Evolutionary conservation across 305 asterid genomes (phyloP).

Genomic region (Nicotiana rustica): DNA sequence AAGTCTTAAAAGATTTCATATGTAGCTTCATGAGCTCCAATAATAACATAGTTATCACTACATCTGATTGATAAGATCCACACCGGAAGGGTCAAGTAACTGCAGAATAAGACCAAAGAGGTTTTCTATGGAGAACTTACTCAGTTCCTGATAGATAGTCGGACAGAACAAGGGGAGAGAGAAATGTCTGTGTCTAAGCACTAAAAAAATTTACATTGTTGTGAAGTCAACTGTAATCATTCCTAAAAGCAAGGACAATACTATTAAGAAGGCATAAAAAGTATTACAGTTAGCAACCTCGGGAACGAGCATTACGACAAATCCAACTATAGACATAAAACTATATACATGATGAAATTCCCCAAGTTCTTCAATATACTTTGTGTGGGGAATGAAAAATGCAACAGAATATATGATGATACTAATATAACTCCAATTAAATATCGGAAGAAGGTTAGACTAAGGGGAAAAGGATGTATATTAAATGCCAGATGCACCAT

Average conservation of each 20-base stretch:
- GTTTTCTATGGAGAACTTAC: not conserved
- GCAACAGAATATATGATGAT: not conserved
- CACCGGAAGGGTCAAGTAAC: not conserved
- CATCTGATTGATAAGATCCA: conserved; percentile 18
- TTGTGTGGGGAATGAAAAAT: not conserved
- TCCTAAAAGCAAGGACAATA: not conserved
- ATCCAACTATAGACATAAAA: not conserved
- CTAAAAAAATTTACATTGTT: not conserved
- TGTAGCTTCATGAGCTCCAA: not conserved
- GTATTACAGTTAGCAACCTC: not conserved
- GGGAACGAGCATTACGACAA: not conserved
- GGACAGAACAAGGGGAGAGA: conserved; percentile 27
- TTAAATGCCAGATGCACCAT: conserved; percentile 9
- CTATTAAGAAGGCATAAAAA: conserved; percentile 10
- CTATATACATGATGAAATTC: not conserved
- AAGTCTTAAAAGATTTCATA: not conserved
- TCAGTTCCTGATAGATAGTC: conserved; percentile 5
- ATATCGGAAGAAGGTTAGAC: not conserved
- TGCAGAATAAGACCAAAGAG: not conserved
- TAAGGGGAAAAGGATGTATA: not conserved
- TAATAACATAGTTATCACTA: not conserved
- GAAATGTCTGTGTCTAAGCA: not conserved
- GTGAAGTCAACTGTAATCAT: not conserved
- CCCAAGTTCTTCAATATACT: not conserved
- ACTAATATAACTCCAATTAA: conserved; percentile 2